Percentiles rank a stretch among this genome's conserved stretches.
Evolutionary conservation across 2,329 filamentous ascomycete genomes (phyloP).

Genomic region (Trematosphaeria pertusa): DNA sequence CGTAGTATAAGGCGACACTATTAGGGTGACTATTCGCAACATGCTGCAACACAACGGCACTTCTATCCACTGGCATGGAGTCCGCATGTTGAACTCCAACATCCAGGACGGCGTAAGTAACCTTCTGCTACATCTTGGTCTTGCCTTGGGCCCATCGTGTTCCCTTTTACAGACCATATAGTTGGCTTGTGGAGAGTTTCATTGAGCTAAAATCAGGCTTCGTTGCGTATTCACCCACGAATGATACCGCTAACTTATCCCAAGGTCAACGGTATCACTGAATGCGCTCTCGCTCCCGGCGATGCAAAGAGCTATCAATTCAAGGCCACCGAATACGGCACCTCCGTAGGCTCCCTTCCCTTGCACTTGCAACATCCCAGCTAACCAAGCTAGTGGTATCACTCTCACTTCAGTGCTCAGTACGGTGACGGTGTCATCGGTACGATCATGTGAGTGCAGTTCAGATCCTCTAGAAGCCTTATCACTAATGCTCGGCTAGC

Average conservation of each 20-base stretch:
- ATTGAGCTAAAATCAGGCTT: too few species aligned
- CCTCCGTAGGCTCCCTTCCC: too few species aligned
- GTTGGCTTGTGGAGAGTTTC: too few species aligned
- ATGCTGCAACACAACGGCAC: slow-evolving; percentile 63
- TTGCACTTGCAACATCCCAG: too few species aligned
- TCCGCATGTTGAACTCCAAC: slow-evolving; percentile 63
- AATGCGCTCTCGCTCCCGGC: slow-evolving; percentile 58
- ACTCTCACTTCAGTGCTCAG: slow-evolving; percentile 52
- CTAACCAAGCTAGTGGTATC: too few species aligned
- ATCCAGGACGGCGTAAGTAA: slow-evolving; percentile 60
- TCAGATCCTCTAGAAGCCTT: neutral
- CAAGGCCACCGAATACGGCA: slow-evolving; percentile 39
- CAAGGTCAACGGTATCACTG: slow-evolving; percentile 31
- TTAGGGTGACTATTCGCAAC: slow-evolving; percentile 60
- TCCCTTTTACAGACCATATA: too few species aligned
- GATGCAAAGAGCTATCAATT: slow-evolving; percentile 39
- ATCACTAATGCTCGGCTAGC: slow-evolving; percentile 2
- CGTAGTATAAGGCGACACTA: slow-evolving; percentile 24
- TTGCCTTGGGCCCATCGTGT: too few species aligned
- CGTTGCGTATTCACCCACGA: too few species aligned
- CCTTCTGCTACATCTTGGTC: too few species aligned
- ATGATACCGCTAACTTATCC: too few species aligned
- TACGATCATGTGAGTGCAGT: slow-evolving; percentile 19
- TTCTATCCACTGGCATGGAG: slow-evolving; percentile 68
- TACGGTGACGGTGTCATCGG: slow-evolving; percentile 52